A percentile compares a stretch with the other conserved stretches of the same genome.
Evolutionary conservation across 2,329 filamentous ascomycete species (phyloP).

Genomic region (Cercospora sp.): DNA sequence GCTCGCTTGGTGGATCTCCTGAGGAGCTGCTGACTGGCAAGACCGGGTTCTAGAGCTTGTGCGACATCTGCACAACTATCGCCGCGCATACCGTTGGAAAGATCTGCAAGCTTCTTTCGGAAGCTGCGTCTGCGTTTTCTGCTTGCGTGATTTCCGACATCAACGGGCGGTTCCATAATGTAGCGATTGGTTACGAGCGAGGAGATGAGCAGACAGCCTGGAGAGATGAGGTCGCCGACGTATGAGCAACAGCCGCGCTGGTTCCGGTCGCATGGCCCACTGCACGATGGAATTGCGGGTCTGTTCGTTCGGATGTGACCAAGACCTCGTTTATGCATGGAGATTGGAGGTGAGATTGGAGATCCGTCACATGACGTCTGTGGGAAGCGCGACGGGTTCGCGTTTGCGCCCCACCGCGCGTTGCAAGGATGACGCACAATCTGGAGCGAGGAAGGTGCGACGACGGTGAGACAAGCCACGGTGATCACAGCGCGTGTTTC

Average conservation of each 20-base stretch:
- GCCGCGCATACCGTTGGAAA: not conserved
- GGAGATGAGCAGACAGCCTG: not conserved
- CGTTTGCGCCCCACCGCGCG: not conserved
- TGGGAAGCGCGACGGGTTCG: not conserved
- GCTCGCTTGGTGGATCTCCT: not conserved
- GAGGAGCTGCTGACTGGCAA: too few species aligned
- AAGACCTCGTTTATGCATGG: not conserved
- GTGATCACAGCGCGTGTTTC: not conserved
- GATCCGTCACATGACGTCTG: not conserved
- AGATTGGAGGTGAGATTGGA: not conserved
- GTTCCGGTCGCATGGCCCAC: not conserved
- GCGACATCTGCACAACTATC: not conserved
- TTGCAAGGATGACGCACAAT: not conserved
- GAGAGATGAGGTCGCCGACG: conserved; percentile 2
- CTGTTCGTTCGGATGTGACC: not conserved
- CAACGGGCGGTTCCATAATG: not conserved
- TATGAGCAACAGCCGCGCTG: not conserved
- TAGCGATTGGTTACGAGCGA: not conserved
- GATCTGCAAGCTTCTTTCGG: not conserved
- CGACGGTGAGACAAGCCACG: not conserved
- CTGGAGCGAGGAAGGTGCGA: conserved; percentile 1
- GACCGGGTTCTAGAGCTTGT: not conserved
- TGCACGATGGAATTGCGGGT: conserved; percentile 9
- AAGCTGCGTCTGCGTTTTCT: not conserved
- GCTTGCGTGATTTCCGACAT: conserved; percentile 3